phyloP scores from a whole-genome alignment of 2,329 filamentous ascomycete species.

The Fusarium tjaetaba region DNA sequence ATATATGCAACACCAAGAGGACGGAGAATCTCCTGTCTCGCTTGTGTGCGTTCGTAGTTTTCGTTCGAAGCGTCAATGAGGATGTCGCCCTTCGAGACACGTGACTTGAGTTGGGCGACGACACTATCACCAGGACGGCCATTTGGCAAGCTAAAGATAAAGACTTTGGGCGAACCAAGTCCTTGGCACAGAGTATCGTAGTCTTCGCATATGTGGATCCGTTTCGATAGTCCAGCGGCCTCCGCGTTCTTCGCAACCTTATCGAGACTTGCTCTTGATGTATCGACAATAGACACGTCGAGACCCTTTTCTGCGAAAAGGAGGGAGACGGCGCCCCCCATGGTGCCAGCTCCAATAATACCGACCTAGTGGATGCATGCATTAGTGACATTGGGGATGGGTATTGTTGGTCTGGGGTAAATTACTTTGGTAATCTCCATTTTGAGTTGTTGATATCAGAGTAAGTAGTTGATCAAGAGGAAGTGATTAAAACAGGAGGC shows the following conservation, averaged over 20 bases:
- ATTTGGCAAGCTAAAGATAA: conserved; percentile 33
- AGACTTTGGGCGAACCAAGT: conserved; percentile 22
- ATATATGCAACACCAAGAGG: conserved; percentile 70
- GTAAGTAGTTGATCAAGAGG: neutral
- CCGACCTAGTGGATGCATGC: neutral
- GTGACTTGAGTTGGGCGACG: conserved; percentile 40
- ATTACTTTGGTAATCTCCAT: conserved; percentile 17
- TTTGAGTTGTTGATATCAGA: neutral
- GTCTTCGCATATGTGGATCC: conserved; percentile 10
- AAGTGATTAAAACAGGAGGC: neutral
- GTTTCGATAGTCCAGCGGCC: conserved; percentile 2
- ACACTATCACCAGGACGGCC: conserved; percentile 18
- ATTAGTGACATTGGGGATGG: neutral
- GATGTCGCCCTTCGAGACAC: conserved; percentile 69
- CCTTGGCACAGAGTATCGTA: conserved; percentile 24
- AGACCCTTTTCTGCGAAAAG: conserved; percentile 17
- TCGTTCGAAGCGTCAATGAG: conserved; percentile 77
- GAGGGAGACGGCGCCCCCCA: conserved; percentile 11
- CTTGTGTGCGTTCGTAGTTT: conserved; percentile 71
- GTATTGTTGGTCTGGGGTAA: neutral
- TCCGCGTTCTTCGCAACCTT: conserved; percentile 10
- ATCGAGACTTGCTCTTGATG: neutral
- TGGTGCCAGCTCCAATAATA: conserved; percentile 20
- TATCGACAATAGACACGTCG: conserved; percentile 9
- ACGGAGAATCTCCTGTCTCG: conserved; percentile 66